Conservation (phyloP, 2,329 filamentous ascomycete species). For the Didymella pinodella region DNA sequence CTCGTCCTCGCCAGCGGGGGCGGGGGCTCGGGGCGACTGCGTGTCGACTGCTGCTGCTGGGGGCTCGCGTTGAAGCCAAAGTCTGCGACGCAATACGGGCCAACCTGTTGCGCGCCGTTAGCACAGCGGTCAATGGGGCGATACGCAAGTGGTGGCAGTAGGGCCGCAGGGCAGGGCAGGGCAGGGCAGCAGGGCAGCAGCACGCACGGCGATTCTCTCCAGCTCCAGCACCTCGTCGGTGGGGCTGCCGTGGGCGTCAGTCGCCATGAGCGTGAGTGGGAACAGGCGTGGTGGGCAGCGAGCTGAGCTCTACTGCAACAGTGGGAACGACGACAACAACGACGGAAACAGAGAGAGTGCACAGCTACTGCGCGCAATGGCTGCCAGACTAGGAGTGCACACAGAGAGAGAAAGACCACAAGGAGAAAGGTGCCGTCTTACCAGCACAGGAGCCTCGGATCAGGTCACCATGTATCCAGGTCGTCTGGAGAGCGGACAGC, state of each 20-base stretch:
- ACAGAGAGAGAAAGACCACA: neutral
- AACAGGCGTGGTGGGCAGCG: conserved; percentile 2
- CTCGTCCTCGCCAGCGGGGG: conserved; percentile 18
- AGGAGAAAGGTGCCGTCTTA: conserved; percentile 21
- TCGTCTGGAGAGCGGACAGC: neutral
- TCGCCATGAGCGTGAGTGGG: conserved; percentile 29
- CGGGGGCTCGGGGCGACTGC: conserved; percentile 17
- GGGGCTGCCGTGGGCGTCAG: conserved; percentile 17
- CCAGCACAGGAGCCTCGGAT: conserved; percentile 19
- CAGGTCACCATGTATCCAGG: conserved; percentile 21
- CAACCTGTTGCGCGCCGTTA: conserved; percentile 47
- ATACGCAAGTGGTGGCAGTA: conserved; percentile 1
- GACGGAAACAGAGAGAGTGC: neutral
- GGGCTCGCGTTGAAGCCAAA: conserved; percentile 41
- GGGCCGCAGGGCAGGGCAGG: too few species aligned
- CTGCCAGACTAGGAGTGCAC: neutral
- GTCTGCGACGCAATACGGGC: conserved; percentile 51
- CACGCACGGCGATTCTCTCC: conserved; percentile 51
- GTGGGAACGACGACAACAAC: conserved; percentile 1
- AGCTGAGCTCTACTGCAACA: conserved; percentile 14
- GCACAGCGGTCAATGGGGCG: conserved; percentile 24
- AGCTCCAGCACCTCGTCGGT: conserved; percentile 48
- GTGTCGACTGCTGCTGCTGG: conserved; percentile 10
- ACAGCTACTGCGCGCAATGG: conserved; percentile 1
- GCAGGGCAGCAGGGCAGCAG: conserved; percentile 7